Evolutionary conservation across 768 basidiomycete genomes (phyloP).

Genomic region (Russula foetens): DNA sequence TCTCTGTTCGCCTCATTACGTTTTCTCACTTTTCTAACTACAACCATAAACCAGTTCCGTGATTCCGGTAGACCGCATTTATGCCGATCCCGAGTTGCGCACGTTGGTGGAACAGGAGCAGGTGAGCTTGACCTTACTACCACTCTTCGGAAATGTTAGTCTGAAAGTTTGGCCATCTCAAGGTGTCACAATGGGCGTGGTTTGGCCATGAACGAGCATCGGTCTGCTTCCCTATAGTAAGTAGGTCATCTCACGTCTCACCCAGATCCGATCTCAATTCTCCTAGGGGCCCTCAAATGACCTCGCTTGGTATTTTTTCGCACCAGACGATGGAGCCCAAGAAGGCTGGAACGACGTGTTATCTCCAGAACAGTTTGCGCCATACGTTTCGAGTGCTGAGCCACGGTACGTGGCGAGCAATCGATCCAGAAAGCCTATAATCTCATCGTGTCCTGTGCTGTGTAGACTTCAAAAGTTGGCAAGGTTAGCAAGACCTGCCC

Average conservation of each 20-base stretch:
- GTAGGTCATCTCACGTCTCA: background rate
- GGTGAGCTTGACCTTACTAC: background rate
- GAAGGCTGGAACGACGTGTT: constrained; percentile 16
- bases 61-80: constrained; percentile 15
- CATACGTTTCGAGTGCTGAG: constrained; percentile 8
- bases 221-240: constrained; percentile 17
- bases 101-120: constrained; percentile 13
- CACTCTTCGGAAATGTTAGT: background rate
- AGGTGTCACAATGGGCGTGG: constrained; percentile 18
- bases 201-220: constrained; percentile 20
- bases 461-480: constrained; percentile 20
- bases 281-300: constrained; percentile 9
- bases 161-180: background rate
- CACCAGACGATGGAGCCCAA: constrained; percentile 17
- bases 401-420: constrained; percentile 12
- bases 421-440: background rate
- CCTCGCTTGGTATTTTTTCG: constrained; percentile 23
- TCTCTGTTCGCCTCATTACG: background rate
- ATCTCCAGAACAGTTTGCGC: constrained; percentile 8
- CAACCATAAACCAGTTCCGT: constrained; percentile 5
- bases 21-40: background rate
- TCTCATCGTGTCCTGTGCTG: background rate
- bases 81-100: constrained; percentile 14
- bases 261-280: background rate
- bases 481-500: constrained; percentile 16